These are phyloP conservation scores for Isoetes taiwanensis DNA, from an alignment of 75 land plant species.

Conservation along the genomic window DNA sequence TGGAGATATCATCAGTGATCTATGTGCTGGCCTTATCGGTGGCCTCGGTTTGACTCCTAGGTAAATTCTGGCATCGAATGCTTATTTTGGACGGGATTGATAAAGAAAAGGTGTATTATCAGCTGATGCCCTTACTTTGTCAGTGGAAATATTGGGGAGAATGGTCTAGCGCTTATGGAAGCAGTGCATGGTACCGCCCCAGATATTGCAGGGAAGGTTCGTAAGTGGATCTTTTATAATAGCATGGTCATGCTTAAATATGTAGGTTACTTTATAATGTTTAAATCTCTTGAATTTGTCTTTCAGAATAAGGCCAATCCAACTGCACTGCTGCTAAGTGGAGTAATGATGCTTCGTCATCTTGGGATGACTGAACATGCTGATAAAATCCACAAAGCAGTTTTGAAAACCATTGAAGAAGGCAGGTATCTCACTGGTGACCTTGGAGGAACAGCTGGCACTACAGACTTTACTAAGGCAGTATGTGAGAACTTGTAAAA, in stretches of 20 bases:
- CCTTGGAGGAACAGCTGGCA: constrained; percentile 67
- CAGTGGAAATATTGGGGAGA: constrained; percentile 93
- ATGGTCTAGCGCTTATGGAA: constrained; percentile 85
- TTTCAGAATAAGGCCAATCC: constrained; percentile 89
- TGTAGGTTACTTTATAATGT: background rate
- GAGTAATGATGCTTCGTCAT: constrained; percentile 79
- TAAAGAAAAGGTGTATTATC: background rate
- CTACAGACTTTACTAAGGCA: constrained; percentile 74
- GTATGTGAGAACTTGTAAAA: constrained; percentile 66
- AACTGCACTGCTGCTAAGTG: constrained; percentile 80
- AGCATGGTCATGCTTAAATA: background rate
- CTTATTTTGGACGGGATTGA: background rate
- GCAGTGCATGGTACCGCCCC: constrained; percentile 99
- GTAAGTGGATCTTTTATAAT: background rate
- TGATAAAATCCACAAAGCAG: constrained; percentile 69
- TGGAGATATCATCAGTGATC: constrained; percentile 96
- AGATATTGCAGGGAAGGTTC: constrained; percentile 97
- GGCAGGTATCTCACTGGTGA: constrained; percentile 77
- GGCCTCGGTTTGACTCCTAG: constrained; percentile 95
- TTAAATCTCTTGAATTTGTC: background rate
- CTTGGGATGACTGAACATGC: constrained; percentile 54
- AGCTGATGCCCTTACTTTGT: background rate
- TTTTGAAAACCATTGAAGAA: constrained; percentile 71
- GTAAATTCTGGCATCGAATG: constrained; percentile 20
- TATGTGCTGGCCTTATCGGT: constrained; percentile 95